These are phyloP conservation scores for Cubamyces sp. DNA, from an alignment of 768 basidiomycete species.

Conservation along the genomic window DNA sequence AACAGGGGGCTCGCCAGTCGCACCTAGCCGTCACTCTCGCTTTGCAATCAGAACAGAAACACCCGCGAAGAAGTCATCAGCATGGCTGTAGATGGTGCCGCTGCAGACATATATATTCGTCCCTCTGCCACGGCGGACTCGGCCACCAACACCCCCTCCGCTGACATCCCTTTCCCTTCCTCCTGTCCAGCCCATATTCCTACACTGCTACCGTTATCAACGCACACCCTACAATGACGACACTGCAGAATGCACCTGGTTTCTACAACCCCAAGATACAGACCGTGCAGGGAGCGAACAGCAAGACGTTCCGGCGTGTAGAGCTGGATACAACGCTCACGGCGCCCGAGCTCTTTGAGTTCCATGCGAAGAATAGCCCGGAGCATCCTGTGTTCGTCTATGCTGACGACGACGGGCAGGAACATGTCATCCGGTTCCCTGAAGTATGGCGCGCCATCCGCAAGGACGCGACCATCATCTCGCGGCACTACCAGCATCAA, in stretches of 20 bases:
- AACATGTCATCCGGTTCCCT: slow-evolving; percentile 31
- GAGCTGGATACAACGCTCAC: slow-evolving; percentile 39
- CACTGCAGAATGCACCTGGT: slow-evolving; percentile 8
- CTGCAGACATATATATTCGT: slow-evolving; percentile 7
- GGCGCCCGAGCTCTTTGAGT: slow-evolving; percentile 42
- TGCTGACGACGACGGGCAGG: slow-evolving; percentile 20
- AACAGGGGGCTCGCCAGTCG: background rate
- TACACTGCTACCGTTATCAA: background rate
- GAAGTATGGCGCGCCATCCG: slow-evolving; percentile 35
- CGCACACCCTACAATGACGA: background rate
- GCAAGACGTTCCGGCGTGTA: slow-evolving; percentile 38
- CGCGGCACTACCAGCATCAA: slow-evolving; percentile 11
- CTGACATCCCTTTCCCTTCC: background rate
- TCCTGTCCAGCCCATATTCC: background rate
- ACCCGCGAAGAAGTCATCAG: background rate
- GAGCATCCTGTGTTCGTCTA: slow-evolving; percentile 40
- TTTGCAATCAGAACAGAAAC: slow-evolving; percentile 5
- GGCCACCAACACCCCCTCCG: background rate
- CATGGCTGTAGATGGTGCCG: too few relatives aligned
- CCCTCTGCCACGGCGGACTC: background rate
- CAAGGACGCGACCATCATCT: slow-evolving; percentile 30
- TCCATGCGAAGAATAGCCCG: slow-evolving; percentile 36
- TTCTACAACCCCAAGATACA: slow-evolving; percentile 16
- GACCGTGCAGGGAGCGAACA: slow-evolving; percentile 33
- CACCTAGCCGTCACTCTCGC: background rate